These are phyloP conservation scores for Tetracentron sinense DNA, from an alignment of 164 flowering plant genomes.

Conservation along the genomic window DNA sequence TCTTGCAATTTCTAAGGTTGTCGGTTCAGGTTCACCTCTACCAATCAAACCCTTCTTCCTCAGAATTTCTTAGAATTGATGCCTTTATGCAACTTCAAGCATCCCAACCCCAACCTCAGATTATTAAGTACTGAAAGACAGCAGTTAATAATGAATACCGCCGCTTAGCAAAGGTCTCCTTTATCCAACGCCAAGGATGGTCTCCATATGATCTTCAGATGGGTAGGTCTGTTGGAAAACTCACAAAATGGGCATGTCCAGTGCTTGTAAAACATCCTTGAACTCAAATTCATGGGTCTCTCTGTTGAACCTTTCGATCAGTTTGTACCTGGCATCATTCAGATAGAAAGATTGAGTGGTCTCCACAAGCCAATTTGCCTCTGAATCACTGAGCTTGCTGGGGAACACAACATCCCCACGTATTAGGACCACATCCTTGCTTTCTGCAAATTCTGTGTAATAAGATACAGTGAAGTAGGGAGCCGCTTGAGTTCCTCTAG, in stretches of 20 bases:
- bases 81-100: too few species aligned
- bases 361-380: slow-evolving; percentile 85
- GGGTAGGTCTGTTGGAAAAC: too few species aligned
- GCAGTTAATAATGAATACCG: too few species aligned
- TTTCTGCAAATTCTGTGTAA: slow-evolving; percentile 81
- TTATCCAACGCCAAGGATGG: too few species aligned
- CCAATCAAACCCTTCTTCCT: too few species aligned
- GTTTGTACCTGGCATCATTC: slow-evolving; percentile 75
- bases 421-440: slow-evolving; percentile 80
- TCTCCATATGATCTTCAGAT: too few species aligned
- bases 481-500: slow-evolving; percentile 93
- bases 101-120: too few species aligned
- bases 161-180: too few species aligned
- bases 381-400: slow-evolving; percentile 77
- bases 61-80: too few species aligned
- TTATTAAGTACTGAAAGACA: too few species aligned
- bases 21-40: too few species aligned
- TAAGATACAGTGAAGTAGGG: slow-evolving; percentile 73
- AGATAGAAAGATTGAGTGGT: slow-evolving; percentile 80
- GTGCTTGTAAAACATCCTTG: slow-evolving; percentile 70
- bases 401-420: slow-evolving; percentile 87
- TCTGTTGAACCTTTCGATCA: slow-evolving; percentile 84
- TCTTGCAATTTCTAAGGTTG: too few species aligned
- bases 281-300: slow-evolving; percentile 83
- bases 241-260: slow-evolving; percentile 71